These are phyloP conservation scores for Marchantia polymorpha DNA, from an alignment of 225 moss, liverwort and hornwort species.

Conservation along the genomic window DNA sequence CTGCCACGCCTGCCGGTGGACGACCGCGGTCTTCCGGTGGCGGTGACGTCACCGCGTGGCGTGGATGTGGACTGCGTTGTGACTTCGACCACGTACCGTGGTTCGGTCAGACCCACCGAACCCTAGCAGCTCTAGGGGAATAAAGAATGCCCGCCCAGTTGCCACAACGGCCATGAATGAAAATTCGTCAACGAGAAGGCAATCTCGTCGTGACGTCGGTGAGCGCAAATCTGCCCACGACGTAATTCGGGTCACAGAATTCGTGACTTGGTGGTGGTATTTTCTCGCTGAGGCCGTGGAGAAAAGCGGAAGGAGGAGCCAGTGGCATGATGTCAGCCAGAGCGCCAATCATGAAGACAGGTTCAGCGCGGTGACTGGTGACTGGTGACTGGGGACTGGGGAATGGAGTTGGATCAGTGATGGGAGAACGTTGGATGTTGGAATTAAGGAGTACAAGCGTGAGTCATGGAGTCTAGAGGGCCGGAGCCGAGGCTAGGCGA, in stretches of 20 bases:
- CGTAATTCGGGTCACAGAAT: too few species aligned
- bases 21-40: neutral
- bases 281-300: too few species aligned
- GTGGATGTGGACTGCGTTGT: neutral
- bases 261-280: too few species aligned
- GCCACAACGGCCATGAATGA: neutral
- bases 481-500: neutral
- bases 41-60: neutral
- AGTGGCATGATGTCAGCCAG: neutral
- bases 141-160: neutral
- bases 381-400: neutral
- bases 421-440: slow-evolving; percentile 11
- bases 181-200: neutral
- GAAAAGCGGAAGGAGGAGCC: neutral
- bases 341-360: neutral
- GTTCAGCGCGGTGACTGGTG: neutral
- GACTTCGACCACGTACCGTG: neutral
- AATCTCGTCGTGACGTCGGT: neutral
- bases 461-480: neutral
- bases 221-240: neutral
- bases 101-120: neutral
- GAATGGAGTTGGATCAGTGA: slow-evolving; percentile 1
- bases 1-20: neutral
- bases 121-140: neutral
- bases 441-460: slow-evolving; percentile 12